phyloP scores from a whole-genome alignment of 805 yeast species.

The Candida gorgasii region DNA sequence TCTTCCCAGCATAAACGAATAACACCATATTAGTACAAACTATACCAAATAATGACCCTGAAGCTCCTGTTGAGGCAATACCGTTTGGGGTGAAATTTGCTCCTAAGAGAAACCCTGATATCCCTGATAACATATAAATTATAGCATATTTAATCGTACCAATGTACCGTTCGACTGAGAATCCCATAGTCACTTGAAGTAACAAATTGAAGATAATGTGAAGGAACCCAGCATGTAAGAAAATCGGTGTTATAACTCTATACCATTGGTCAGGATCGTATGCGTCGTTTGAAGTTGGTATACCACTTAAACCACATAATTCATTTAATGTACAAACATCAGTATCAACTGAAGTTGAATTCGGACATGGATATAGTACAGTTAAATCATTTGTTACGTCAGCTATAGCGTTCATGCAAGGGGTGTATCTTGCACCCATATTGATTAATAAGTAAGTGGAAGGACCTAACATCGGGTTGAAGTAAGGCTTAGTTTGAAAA shows the following conservation, averaged over 20 bases:
- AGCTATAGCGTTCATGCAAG: constrained; percentile 61
- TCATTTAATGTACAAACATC: constrained; percentile 58
- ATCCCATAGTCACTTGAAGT: constrained; percentile 62
- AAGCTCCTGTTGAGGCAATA: constrained; percentile 66
- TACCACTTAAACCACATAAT: constrained; percentile 61
- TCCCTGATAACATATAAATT: constrained; percentile 61
- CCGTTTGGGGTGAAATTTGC: constrained; percentile 71
- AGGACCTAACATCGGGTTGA: constrained; percentile 81
- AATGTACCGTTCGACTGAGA: constrained; percentile 55
- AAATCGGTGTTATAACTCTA: constrained; percentile 67
- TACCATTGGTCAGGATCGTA: constrained; percentile 65
- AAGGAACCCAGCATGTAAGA: constrained; percentile 71
- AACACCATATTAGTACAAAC: constrained; percentile 62
- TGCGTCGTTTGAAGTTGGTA: constrained; percentile 32
- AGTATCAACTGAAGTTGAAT: constrained; percentile 55
- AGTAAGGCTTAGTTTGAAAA: constrained; percentile 66
- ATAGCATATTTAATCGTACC: constrained; percentile 55
- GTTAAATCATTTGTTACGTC: constrained; percentile 50
- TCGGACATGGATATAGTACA: constrained; percentile 64
- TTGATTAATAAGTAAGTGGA: constrained; percentile 64
- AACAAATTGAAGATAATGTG: constrained; percentile 66
- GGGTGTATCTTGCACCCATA: constrained; percentile 70
- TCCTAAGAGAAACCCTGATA: constrained; percentile 67
- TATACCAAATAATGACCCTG: constrained; percentile 71
- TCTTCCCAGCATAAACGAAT: constrained; percentile 52